These are phyloP conservation scores for Effrenium voratum DNA, from an alignment of 73 alveolate species.

Conservation along the genomic window DNA sequence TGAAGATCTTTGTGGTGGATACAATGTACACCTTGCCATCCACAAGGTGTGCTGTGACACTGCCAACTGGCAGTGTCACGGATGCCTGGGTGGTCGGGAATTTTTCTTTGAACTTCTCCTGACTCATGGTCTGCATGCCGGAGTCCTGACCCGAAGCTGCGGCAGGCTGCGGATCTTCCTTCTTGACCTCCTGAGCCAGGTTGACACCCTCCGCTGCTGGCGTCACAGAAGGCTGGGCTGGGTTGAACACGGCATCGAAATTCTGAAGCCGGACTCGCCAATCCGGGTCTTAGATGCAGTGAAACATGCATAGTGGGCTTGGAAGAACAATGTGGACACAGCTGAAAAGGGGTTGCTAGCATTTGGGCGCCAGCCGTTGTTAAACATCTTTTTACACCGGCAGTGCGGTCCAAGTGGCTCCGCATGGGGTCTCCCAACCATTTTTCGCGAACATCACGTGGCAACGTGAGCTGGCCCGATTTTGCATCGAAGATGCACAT, in stretches of 20 bases:
- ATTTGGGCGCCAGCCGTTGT: neutral
- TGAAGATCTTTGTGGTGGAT: neutral
- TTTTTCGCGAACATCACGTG: neutral
- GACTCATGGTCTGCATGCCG: neutral
- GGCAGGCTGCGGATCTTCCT: neutral
- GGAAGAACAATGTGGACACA: neutral
- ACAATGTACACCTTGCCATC: neutral
- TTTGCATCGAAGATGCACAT: neutral
- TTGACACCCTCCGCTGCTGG: neutral
- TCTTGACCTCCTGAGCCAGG: neutral
- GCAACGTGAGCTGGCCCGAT: neutral
- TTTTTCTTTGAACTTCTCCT: neutral
- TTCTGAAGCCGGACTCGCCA: conserved; percentile 6
- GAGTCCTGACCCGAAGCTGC: neutral
- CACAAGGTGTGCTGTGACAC: neutral
- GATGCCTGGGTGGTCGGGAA: neutral
- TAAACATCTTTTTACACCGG: neutral
- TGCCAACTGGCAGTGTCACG: neutral
- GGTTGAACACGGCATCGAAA: conserved; percentile 3
- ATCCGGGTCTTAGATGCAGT: neutral
- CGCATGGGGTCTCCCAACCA: conserved; percentile 38
- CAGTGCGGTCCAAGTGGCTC: neutral
- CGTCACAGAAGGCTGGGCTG: neutral
- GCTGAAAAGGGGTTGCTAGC: neutral
- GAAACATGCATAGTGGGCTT: neutral